Percentiles rank a stretch among this genome's conserved stretches.
phyloP scores from a whole-genome alignment of 805 yeast species.

The Zygotorulaspora florentina region DNA sequence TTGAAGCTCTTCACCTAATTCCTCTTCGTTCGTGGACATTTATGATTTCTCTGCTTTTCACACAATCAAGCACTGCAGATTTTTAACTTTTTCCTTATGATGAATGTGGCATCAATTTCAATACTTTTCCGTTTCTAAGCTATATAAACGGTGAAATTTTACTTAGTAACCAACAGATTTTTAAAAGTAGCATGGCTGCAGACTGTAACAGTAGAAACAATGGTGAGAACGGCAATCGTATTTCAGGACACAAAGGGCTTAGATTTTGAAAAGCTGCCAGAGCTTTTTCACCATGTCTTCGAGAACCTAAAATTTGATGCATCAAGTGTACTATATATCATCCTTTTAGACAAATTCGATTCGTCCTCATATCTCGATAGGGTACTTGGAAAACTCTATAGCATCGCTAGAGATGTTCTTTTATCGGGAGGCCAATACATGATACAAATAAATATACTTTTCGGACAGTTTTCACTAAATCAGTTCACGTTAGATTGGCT shows the following conservation, averaged over 20 bases:
- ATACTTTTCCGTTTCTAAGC: too few species aligned
- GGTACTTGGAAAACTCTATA: slow-evolving; percentile 29
- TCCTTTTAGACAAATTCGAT: slow-evolving; percentile 18
- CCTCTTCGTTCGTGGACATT: background rate
- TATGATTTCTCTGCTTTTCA: background rate
- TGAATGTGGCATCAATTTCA: too few species aligned
- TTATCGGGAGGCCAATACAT: slow-evolving; percentile 15
- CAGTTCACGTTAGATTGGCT: slow-evolving; percentile 19
- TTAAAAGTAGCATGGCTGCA: background rate
- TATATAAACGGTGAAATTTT: too few species aligned
- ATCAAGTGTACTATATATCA: slow-evolving; percentile 19
- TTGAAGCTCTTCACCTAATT: slow-evolving; percentile 41
- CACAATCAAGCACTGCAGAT: background rate
- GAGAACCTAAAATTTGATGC: slow-evolving; percentile 8
- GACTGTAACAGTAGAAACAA: background rate
- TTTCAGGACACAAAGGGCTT: slow-evolving; percentile 11
- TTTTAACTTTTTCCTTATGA: too few species aligned
- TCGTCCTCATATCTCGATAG: slow-evolving; percentile 25
- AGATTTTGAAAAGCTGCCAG: slow-evolving; percentile 7
- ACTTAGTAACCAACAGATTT: too few species aligned
- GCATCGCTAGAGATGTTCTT: slow-evolving; percentile 26
- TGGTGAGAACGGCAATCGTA: slow-evolving; percentile 19
- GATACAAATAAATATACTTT: slow-evolving; percentile 27
- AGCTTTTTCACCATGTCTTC: slow-evolving; percentile 8
- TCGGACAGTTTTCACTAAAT: slow-evolving; percentile 14